A percentile compares a stretch with the other conserved stretches of the same genome.
These are phyloP conservation scores for Hymenoscyphus fraxineus DNA, from an alignment of 2,329 filamentous ascomycete genomes.

Conservation along the genomic window DNA sequence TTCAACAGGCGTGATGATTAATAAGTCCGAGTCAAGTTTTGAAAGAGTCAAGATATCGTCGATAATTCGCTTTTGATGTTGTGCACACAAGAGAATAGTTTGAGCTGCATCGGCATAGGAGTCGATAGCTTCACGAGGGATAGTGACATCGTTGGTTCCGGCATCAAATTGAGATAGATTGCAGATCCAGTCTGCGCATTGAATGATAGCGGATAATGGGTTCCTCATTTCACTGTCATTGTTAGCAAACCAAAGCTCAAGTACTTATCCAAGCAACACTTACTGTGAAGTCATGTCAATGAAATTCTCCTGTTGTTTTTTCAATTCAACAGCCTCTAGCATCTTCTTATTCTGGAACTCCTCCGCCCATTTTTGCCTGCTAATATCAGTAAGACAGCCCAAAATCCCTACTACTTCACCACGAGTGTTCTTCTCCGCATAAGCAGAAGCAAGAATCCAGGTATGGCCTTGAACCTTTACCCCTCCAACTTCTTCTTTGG, in stretches of 20 bases:
- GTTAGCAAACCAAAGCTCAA: slow-evolving; percentile 5
- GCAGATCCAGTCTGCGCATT: slow-evolving; percentile 69
- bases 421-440: slow-evolving; percentile 21
- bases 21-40: slow-evolving; percentile 66
- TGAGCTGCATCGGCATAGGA: slow-evolving; percentile 68
- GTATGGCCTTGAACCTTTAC: slow-evolving; percentile 40
- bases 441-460: slow-evolving; percentile 27
- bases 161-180: slow-evolving; percentile 39
- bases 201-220: slow-evolving; percentile 67
- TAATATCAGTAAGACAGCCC: slow-evolving; percentile 26
- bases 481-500: slow-evolving; percentile 50
- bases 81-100: slow-evolving; percentile 71
- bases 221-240: slow-evolving; percentile 59
- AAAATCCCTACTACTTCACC: slow-evolving; percentile 20
- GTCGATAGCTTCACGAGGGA: slow-evolving; percentile 44
- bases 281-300: slow-evolving; percentile 63
- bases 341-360: slow-evolving; percentile 41
- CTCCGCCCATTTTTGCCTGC: slow-evolving; percentile 27
- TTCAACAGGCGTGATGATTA: slow-evolving; percentile 66
- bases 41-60: slow-evolving; percentile 63
- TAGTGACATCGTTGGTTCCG: slow-evolving; percentile 28
- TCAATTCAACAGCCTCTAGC: slow-evolving; percentile 52
- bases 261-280: background rate
- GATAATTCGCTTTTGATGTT: slow-evolving; percentile 73
- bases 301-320: slow-evolving; percentile 73